A percentile compares a stretch with the other conserved stretches of the same genome.
phyloP scores from a whole-genome alignment of 2,329 filamentous ascomycete genomes.

The Orbilia oligospora region DNA sequence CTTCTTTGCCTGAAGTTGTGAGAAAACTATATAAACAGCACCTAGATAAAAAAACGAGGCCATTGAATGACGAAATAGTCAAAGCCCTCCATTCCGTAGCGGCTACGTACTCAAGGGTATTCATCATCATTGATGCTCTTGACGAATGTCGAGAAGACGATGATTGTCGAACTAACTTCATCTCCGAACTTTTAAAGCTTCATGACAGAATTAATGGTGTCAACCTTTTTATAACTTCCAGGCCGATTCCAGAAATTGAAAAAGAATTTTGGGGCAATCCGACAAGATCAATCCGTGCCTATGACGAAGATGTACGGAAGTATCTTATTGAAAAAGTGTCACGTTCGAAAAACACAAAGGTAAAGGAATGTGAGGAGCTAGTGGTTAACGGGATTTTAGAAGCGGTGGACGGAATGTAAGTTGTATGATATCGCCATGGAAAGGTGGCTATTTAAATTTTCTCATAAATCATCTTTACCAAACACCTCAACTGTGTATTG shows the following conservation, averaged over 20 bases:
- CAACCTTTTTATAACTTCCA: not conserved
- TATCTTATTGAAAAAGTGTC: constrained; percentile 3
- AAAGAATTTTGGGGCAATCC: not conserved
- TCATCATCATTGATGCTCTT: constrained; percentile 9
- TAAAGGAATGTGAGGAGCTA: not conserved
- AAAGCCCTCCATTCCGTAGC: not conserved
- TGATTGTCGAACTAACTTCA: not conserved
- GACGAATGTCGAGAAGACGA: not conserved
- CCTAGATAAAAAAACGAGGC: not conserved
- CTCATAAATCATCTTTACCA: too few relatives aligned
- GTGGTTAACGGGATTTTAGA: not conserved
- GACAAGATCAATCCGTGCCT: not conserved
- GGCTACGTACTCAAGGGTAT: not conserved
- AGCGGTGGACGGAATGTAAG: constrained; percentile 22
- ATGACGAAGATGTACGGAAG: constrained; percentile 16
- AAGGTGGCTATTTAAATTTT: too few relatives aligned
- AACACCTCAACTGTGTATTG: too few relatives aligned
- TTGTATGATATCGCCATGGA: too few relatives aligned
- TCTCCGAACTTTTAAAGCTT: not conserved
- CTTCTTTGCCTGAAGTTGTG: constrained; percentile 64
- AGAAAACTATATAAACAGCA: constrained; percentile 27
- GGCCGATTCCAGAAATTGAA: not conserved
- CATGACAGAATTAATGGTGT: not conserved
- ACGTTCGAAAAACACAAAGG: not conserved
- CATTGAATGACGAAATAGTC: not conserved